phyloP scores from a whole-genome alignment of 495 filamentous ascomycete species.

The Penicillium tannophilum region DNA sequence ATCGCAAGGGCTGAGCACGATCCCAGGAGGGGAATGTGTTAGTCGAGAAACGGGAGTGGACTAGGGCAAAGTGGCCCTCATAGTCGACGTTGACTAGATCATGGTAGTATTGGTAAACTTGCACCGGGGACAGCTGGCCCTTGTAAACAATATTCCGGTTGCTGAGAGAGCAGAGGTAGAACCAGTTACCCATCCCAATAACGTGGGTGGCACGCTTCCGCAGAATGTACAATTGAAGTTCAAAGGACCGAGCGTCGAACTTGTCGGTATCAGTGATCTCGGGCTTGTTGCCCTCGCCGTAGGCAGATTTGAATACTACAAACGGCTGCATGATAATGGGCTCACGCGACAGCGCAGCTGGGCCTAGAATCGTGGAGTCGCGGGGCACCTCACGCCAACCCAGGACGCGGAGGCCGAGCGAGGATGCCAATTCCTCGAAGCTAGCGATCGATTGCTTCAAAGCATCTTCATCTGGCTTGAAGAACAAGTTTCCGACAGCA shows the following conservation, averaged over 20 bases:
- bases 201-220: constrained; percentile 93
- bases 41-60: constrained; percentile 97
- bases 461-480: constrained; percentile 91
- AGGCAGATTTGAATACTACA: constrained; percentile 83
- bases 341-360: constrained; percentile 90
- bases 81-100: constrained; percentile 97
- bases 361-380: constrained; percentile 90
- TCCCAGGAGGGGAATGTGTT: constrained; percentile 99
- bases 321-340: constrained; percentile 95
- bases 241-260: constrained; percentile 86
- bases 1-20: constrained; percentile 92
- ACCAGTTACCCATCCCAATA: constrained; percentile 97
- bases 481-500: constrained; percentile 97
- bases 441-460: constrained; percentile 82
- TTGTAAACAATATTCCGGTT: constrained; percentile 99
- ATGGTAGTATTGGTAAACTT: constrained; percentile 99
- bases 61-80: constrained; percentile 95
- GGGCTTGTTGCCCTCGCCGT: constrained; percentile 84
- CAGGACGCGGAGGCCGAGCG: constrained; percentile 83
- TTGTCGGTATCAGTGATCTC: constrained; percentile 73
- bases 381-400: constrained; percentile 96
- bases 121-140: constrained; percentile 91
- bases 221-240: constrained; percentile 90
- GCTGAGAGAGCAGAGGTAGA: constrained; percentile 96
- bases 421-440: constrained; percentile 90